A percentile compares a stretch with the other conserved stretches of the same genome.
Evolutionary conservation across 2,329 filamentous ascomycete genomes (phyloP).

Genomic region (Aspergillus flavus): DNA sequence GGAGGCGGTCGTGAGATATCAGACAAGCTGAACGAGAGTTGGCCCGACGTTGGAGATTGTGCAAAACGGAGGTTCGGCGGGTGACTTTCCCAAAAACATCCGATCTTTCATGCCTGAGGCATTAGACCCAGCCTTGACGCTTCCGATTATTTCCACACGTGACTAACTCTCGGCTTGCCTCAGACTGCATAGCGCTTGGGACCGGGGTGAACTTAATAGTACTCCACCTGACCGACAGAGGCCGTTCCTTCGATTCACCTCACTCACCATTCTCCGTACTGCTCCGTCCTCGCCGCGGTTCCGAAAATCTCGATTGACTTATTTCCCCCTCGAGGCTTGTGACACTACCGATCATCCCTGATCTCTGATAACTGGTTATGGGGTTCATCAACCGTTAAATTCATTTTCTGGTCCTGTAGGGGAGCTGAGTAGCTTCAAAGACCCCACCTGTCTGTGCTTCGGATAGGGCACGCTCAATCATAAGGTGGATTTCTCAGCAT

Average conservation of each 20-base stretch:
- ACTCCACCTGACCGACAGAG: conserved; percentile 29
- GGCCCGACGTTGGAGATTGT: conserved; percentile 44
- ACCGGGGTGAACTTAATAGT: conserved; percentile 10
- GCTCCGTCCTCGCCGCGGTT: conserved; percentile 12
- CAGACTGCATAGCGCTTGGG: conserved; percentile 22
- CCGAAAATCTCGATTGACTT: conserved; percentile 13
- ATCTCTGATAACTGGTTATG: conserved; percentile 20
- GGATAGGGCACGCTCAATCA: conserved; percentile 31
- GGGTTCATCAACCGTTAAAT: conserved; percentile 26
- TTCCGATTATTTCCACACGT: conserved; percentile 24
- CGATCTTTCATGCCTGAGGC: conserved; percentile 22
- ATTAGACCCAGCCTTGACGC: not conserved
- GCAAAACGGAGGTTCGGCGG: conserved; percentile 41
- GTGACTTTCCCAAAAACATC: conserved; percentile 35
- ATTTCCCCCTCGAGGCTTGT: conserved; percentile 10
- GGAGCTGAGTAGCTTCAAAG: conserved; percentile 31
- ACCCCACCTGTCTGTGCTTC: conserved; percentile 35
- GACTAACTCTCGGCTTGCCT: conserved; percentile 23
- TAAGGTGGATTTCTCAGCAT: conserved; percentile 29
- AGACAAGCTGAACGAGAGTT: conserved; percentile 38
- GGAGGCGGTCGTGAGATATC: conserved; percentile 25
- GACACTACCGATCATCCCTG: conserved; percentile 12
- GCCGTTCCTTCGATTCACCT: conserved; percentile 11
- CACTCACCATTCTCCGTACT: conserved; percentile 19
- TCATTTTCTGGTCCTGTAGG: conserved; percentile 26